These are phyloP conservation scores for Phyllosticta citribraziliensis DNA, from an alignment of 2,329 filamentous ascomycete species.

Conservation along the genomic window DNA sequence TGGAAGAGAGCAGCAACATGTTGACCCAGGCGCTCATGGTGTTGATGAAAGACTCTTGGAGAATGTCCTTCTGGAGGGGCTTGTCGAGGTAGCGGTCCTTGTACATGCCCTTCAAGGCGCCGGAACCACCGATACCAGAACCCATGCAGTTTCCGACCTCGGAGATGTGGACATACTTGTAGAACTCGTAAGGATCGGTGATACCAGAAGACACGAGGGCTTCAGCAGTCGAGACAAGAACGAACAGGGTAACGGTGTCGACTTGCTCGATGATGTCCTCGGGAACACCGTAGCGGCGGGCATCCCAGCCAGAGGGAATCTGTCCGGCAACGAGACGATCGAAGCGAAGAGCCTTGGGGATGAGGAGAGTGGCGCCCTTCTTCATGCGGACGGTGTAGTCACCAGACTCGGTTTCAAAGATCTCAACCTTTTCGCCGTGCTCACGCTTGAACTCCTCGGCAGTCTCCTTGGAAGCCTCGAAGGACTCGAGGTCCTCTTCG, in stretches of 20 bases:
- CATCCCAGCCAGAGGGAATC: conserved; percentile 94
- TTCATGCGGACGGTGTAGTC: conserved; percentile 91
- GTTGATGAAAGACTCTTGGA: conserved; percentile 99
- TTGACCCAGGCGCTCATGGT: conserved; percentile 99
- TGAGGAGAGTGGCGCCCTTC: conserved; percentile 90
- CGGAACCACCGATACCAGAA: conserved; percentile 94
- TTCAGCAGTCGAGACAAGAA: conserved; percentile 89
- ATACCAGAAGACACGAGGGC: conserved; percentile 86
- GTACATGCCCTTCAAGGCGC: conserved; percentile 93
- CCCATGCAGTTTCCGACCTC: conserved; percentile 97
- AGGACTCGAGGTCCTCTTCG: conserved; percentile 91
- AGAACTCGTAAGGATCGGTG: conserved; percentile 98
- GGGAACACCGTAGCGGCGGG: conserved; percentile 89
- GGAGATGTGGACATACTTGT: conserved; percentile 97
- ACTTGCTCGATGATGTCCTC: conserved; percentile 98
- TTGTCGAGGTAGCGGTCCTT: conserved; percentile 95
- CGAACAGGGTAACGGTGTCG: conserved; percentile 89
- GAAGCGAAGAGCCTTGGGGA: conserved; percentile 94
- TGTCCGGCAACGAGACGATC: conserved; percentile 96
- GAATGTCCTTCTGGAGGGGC: conserved; percentile 95
- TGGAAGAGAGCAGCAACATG: conserved; percentile 95
- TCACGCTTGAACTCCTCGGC: conserved; percentile 95
- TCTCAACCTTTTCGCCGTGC: conserved; percentile 94
- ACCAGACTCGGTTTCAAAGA: conserved; percentile 91
- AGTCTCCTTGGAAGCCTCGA: conserved; percentile 94